Conservation (phyloP, 2,329 filamentous ascomycete species). For the Exophiala oligosperma region DNA sequence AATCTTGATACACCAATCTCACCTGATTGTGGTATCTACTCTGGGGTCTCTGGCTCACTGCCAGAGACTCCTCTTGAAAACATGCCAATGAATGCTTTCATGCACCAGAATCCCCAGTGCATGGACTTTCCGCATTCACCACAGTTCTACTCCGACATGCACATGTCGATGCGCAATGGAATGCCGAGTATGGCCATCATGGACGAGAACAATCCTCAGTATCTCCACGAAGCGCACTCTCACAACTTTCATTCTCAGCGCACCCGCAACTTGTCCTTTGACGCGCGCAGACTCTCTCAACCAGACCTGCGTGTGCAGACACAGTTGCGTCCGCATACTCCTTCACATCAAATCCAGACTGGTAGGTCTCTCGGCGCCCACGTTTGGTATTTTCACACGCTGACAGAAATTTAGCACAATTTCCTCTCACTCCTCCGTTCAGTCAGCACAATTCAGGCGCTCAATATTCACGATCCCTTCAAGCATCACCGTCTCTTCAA, state of each 20-base stretch:
- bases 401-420: conserved; percentile 52
- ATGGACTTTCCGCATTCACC: conserved; percentile 27
- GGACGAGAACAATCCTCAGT: conserved; percentile 30
- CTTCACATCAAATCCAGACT: conserved; percentile 59
- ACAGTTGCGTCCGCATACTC: conserved; percentile 59
- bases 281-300: conserved; percentile 39
- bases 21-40: conserved; percentile 32
- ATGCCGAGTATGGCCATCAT: conserved; percentile 19
- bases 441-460: conserved; percentile 40
- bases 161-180: conserved; percentile 24
- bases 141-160: conserved; percentile 25
- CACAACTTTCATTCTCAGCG: conserved; percentile 21
- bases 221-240: conserved; percentile 26
- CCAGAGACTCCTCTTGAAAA: conserved; percentile 25
- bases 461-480: conserved; percentile 40
- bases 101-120: conserved; percentile 25
- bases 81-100: conserved; percentile 31
- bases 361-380: conserved; percentile 49
- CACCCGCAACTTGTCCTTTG: conserved; percentile 23
- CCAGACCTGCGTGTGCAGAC: conserved; percentile 37
- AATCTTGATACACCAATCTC: conserved; percentile 39
- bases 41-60: conserved; percentile 19
- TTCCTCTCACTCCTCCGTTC: conserved; percentile 66
- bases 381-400: background rate
- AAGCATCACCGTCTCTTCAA: conserved; percentile 42